Conservation (phyloP, 768 basidiomycete genomes). For the Phylloporus scabripes region DNA sequence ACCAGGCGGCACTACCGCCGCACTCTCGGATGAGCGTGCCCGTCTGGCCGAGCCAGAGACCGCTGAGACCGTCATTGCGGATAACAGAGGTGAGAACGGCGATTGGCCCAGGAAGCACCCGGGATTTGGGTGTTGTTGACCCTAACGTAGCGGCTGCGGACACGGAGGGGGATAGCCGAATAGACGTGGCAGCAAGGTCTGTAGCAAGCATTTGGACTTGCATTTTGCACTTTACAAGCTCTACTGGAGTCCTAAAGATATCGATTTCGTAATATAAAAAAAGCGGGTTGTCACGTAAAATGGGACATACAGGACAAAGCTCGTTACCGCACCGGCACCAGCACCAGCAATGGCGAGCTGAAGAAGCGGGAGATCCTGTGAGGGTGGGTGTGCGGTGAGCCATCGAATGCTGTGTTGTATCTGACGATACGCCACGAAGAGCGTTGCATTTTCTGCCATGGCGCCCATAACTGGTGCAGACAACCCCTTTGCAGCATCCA, state of each 20-base stretch:
- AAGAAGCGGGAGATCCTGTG: slow-evolving; percentile 48
- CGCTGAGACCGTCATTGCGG: slow-evolving; percentile 63
- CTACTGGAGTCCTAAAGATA: slow-evolving; percentile 75
- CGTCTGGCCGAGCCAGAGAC: slow-evolving; percentile 95
- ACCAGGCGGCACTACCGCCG: slow-evolving; percentile 90
- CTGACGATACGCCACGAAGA: slow-evolving; percentile 84
- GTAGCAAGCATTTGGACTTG: slow-evolving; percentile 83
- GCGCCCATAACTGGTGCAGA: slow-evolving; percentile 89
- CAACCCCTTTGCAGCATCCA: slow-evolving; percentile 55
- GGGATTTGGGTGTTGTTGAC: slow-evolving; percentile 8
- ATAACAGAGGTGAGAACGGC: slow-evolving; percentile 60
- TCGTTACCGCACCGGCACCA: slow-evolving; percentile 81
- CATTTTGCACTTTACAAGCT: slow-evolving; percentile 97
- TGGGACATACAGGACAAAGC: slow-evolving; percentile 72
- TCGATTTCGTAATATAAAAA: neutral
- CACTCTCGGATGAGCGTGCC: slow-evolving; percentile 92
- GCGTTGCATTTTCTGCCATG: slow-evolving; percentile 84
- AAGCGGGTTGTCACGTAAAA: neutral
- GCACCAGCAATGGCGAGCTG: slow-evolving; percentile 79
- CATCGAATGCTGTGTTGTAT: slow-evolving; percentile 57
- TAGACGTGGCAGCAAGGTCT: slow-evolving; percentile 11
- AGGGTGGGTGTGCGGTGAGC: slow-evolving; percentile 29
- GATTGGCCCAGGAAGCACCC: slow-evolving; percentile 64
- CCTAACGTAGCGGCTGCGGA: slow-evolving; percentile 12
- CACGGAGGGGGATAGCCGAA: slow-evolving; percentile 11